Base-by-base conservation (phyloP, 2,329 filamentous ascomycete genomes). In the Tympanopsis confertula region DNA sequence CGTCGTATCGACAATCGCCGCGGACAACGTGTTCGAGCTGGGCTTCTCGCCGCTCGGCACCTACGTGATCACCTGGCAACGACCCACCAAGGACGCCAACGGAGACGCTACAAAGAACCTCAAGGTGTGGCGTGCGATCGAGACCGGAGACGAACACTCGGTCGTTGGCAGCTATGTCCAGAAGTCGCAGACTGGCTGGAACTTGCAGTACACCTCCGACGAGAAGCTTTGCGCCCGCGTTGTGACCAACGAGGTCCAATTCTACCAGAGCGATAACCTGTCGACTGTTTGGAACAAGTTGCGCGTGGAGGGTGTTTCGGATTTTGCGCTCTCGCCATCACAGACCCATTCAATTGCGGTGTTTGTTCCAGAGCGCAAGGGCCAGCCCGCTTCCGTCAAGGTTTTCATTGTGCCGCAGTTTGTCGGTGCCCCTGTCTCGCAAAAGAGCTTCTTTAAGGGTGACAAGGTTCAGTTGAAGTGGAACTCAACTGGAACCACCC, bases 371-470 rank as follows among this genome's bases (percentile, higher is more conserved):
- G 89, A 95, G 66, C 84, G 86, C 62, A 94, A 95, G 82, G 89
- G 91, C 37, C 84, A 88, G 74, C 91, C 91, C 24, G 88, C 91
- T 39, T 76, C 85, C 2, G 87, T 96, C 58, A 94, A 93, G 63
- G 84, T 96, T 42, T 98, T 83, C 67, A 86, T 89, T 48, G 84
- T 96, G 24, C 89, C 91, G 30, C 73, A 91, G 50, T 96, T 33
- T 33, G n/a, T 96, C 63, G 73, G 64, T 45, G 68, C 66, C 38
- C 80, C 88, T 4, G 79, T 94, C 36, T 95, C 89, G 28, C 89
- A 96, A 58, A 98, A 98, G 78, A 95, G 83, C 2, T 98, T 98
- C 57, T 98, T 87, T 77, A 98, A 98, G 68, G 88, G 88, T 45
- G 91, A 98, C 69, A 96, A 96, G 68, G 89, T 98, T 35, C 87